phyloP scores from a whole-genome alignment of 306 rosid genomes.

The Luffa acutangula region DNA sequence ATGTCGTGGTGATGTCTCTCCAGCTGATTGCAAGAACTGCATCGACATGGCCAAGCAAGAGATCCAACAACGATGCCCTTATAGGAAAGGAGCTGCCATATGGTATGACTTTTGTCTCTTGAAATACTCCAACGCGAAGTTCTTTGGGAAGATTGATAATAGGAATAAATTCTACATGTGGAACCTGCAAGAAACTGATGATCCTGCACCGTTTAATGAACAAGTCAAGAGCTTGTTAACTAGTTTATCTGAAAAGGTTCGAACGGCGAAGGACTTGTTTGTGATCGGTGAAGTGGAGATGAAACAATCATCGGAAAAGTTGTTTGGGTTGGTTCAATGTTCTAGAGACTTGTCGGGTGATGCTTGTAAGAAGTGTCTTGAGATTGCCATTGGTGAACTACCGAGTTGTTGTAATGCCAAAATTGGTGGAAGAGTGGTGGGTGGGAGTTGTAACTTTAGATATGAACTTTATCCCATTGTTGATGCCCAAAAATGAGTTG shows the following conservation, averaged over 20 bases:
- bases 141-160: conserved; percentile 25
- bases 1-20: conserved; percentile 27
- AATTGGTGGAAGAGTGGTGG: conserved; percentile 28
- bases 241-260: conserved; percentile 12
- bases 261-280: not conserved
- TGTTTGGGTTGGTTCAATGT: conserved; percentile 30
- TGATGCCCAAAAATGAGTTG: not conserved
- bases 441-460: conserved; percentile 29
- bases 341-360: conserved; percentile 12
- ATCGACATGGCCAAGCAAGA: conserved; percentile 13
- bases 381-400: conserved; percentile 17
- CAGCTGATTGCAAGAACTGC: conserved; percentile 16
- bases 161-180: conserved; percentile 22
- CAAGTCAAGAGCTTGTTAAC: conserved; percentile 20
- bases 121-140: conserved; percentile 21
- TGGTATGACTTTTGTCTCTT: conserved; percentile 30
- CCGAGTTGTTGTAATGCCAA: conserved; percentile 19
- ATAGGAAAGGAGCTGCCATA: conserved; percentile 21
- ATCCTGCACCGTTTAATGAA: not conserved
- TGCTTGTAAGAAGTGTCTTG: conserved; percentile 27
- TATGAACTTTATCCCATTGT: conserved; percentile 31
- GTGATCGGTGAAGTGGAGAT: conserved; percentile 16
- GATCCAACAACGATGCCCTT: conserved; percentile 20
- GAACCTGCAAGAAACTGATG: conserved; percentile 18
- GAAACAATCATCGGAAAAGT: not conserved